Conservation (phyloP, 2,329 filamentous ascomycete genomes). For the Monosporascus cannonballus region DNA sequence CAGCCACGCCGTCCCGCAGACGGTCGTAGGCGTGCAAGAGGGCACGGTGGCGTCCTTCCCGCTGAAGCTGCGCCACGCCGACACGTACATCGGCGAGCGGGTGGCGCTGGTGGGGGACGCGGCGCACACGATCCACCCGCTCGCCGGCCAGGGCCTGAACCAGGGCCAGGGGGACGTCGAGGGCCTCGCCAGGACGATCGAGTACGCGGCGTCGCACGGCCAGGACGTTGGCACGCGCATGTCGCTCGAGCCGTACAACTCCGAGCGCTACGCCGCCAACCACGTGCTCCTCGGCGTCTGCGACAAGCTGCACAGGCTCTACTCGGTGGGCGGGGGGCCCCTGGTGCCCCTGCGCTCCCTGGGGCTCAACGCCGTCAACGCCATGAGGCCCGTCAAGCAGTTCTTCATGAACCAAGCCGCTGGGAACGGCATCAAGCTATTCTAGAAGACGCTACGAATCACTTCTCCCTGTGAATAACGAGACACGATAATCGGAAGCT, state of each 20-base stretch:
- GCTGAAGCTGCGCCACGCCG: conserved; percentile 85
- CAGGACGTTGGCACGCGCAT: conserved; percentile 79
- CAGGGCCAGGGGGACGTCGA: conserved; percentile 86
- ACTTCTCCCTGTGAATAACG: too few species aligned
- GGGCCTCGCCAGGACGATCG: conserved; percentile 68
- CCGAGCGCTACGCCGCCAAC: conserved; percentile 77
- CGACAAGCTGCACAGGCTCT: conserved; percentile 90
- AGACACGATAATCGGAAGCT: too few species aligned
- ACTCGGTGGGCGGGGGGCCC: conserved; percentile 73
- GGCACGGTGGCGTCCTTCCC: conserved; percentile 85
- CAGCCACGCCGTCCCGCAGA: conserved; percentile 54
- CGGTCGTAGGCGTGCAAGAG: conserved; percentile 65
- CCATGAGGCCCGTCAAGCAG: conserved; percentile 67
- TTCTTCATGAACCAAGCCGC: conserved; percentile 77
- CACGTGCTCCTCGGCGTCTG: conserved; percentile 71
- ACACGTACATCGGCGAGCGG: conserved; percentile 86
- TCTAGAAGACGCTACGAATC: conserved; percentile 2
- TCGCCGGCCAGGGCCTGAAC: conserved; percentile 92
- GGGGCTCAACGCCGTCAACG: conserved; percentile 71
- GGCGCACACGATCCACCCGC: conserved; percentile 89
- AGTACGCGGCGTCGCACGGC: conserved; percentile 71
- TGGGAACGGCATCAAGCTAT: conserved; percentile 37
- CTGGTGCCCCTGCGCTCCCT: conserved; percentile 73
- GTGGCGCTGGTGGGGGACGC: conserved; percentile 90
- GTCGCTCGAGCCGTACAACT: conserved; percentile 74